These are phyloP conservation scores for Plantago lanceolata DNA, from an alignment of 305 asterid genomes.

Conservation along the genomic window DNA sequence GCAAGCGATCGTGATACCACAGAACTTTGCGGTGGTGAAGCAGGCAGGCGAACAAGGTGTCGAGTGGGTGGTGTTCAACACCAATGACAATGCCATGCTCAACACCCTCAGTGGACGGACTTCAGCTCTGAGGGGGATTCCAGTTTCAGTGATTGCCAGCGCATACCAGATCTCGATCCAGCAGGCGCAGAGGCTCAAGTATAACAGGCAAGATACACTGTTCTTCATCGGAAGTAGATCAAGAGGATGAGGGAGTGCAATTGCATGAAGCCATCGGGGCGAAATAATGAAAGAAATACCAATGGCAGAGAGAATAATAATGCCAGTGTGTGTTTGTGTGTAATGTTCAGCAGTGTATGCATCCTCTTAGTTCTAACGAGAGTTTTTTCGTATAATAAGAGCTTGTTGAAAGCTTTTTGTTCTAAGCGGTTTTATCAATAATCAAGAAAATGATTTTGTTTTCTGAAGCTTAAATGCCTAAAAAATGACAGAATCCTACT, in stretches of 20 bases:
- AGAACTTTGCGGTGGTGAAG: conserved; percentile 50
- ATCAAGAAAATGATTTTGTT: too few species aligned
- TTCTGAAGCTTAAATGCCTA: too few species aligned
- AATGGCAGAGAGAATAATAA: too few species aligned
- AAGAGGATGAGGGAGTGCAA: too few species aligned
- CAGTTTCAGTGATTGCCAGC: conserved; percentile 47
- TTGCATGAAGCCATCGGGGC: too few species aligned
- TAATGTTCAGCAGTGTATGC: too few species aligned
- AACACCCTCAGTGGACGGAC: conserved; percentile 64
- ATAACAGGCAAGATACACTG: conserved; percentile 44
- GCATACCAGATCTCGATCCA: conserved; percentile 35
- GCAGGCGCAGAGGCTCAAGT: conserved; percentile 35
- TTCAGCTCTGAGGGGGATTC: conserved; percentile 57
- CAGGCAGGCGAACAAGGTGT: conserved; percentile 48
- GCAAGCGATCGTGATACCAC: conserved; percentile 60
- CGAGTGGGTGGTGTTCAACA: conserved; percentile 71
- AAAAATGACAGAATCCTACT: too few species aligned
- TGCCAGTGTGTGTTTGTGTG: too few species aligned
- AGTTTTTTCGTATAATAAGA: too few species aligned
- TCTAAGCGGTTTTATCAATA: background rate
- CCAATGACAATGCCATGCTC: conserved; percentile 60
- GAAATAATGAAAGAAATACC: too few species aligned
- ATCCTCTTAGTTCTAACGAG: too few species aligned
- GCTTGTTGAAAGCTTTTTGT: background rate
- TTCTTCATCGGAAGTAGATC: conserved; percentile 30